These are phyloP conservation scores for Apophysomyces trapeziformis DNA, from an alignment of 371 early-diverging fungal species.

Conservation along the genomic window DNA sequence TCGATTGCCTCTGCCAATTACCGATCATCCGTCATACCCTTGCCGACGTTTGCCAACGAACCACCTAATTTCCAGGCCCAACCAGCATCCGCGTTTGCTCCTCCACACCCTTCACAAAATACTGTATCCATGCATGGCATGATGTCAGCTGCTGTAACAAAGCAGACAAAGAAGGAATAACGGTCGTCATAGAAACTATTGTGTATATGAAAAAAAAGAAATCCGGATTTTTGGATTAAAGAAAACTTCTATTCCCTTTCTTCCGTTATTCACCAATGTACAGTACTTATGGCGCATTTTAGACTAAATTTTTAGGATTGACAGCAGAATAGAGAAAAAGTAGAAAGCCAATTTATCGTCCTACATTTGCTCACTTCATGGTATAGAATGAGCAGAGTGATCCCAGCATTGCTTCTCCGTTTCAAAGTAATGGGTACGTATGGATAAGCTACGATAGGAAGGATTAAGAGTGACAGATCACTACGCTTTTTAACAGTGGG, in stretches of 20 bases:
- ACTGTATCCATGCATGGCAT: constrained; percentile 6
- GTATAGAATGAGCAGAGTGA: too few relatives aligned
- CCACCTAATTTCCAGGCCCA: background rate
- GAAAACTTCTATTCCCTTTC: background rate
- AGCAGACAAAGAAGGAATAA: constrained; percentile 19
- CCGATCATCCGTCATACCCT: background rate
- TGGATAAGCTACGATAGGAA: too few relatives aligned
- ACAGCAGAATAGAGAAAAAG: too few relatives aligned
- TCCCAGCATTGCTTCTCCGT: too few relatives aligned
- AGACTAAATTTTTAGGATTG: too few relatives aligned
- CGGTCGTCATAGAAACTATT: background rate
- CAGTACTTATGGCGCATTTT: too few relatives aligned
- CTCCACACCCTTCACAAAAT: background rate
- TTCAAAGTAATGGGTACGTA: too few relatives aligned
- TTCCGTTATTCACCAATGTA: too few relatives aligned
- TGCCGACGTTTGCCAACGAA: constrained; percentile 3
- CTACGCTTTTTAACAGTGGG: too few relatives aligned
- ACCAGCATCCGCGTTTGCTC: background rate
- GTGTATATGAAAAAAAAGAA: background rate
- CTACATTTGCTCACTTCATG: too few relatives aligned
- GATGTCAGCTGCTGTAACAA: background rate
- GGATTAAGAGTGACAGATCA: too few relatives aligned
- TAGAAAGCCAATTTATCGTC: too few relatives aligned
- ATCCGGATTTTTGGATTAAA: background rate
- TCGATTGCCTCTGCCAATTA: background rate